These are phyloP conservation scores for Annulohypoxylon moriforme DNA, from an alignment of 495 filamentous ascomycete genomes.

Conservation along the genomic window DNA sequence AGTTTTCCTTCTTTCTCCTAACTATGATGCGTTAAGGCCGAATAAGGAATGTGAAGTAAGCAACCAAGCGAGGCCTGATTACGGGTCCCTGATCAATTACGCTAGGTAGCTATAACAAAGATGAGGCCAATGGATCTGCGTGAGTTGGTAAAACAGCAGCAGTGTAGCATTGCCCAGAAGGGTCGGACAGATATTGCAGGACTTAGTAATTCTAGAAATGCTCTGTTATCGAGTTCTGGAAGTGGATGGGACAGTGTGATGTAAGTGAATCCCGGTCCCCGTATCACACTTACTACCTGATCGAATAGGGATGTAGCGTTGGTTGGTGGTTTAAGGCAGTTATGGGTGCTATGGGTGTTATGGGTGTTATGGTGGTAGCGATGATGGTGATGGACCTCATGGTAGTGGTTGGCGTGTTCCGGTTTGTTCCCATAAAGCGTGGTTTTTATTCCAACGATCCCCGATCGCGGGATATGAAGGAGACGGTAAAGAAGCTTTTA, in stretches of 20 bases:
- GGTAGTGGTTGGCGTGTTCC: slow-evolving; percentile 18
- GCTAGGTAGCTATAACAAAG: slow-evolving; percentile 2
- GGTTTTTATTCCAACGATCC: slow-evolving; percentile 31
- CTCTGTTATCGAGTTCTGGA: slow-evolving; percentile 8
- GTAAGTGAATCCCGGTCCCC: slow-evolving; percentile 33
- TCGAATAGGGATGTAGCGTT: slow-evolving; percentile 15
- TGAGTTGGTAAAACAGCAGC: slow-evolving; percentile 31
- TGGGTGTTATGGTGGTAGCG: slow-evolving; percentile 14
- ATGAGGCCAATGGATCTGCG: slow-evolving; percentile 26
- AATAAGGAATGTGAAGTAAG: slow-evolving; percentile 44
- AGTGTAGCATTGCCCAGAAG: slow-evolving; percentile 39
- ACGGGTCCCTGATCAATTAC: slow-evolving; percentile 24
- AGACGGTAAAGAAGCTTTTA: background rate
- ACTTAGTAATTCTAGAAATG: slow-evolving; percentile 42
- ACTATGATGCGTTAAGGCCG: slow-evolving; percentile 20
- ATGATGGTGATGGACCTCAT: slow-evolving; percentile 9
- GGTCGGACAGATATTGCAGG: slow-evolving; percentile 23
- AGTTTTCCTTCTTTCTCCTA: background rate
- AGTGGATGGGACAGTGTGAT: slow-evolving; percentile 28
- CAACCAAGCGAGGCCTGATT: slow-evolving; percentile 32
- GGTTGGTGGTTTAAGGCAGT: slow-evolving; percentile 11
- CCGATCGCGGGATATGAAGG: slow-evolving; percentile 31
- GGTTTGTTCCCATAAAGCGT: slow-evolving; percentile 39
- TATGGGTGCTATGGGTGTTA: too few relatives aligned
- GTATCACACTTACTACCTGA: slow-evolving; percentile 28